Percentiles rank a stretch among this genome's conserved stretches.
phyloP scores from a whole-genome alignment of 2,329 filamentous ascomycete genomes.

The Exophiala oligosperma region DNA sequence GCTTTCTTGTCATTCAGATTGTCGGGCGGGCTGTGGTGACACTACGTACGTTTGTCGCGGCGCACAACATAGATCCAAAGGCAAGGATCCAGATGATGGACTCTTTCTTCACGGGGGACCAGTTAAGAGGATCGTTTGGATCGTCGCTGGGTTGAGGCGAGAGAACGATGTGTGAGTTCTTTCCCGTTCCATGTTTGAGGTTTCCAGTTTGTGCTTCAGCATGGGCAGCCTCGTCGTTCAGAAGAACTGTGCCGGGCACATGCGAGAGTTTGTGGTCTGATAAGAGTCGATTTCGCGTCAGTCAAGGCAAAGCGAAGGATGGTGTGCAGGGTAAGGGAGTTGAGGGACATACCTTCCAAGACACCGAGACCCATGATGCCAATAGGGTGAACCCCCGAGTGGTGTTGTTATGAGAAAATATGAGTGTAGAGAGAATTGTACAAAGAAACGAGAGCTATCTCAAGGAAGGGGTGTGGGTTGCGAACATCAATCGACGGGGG shows the following conservation, averaged over 20 bases:
- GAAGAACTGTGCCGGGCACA: background rate
- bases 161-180: constrained; percentile 22
- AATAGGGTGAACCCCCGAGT: too few species aligned
- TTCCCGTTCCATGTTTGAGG: constrained; percentile 34
- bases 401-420: too few species aligned
- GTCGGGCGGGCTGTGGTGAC: too few species aligned
- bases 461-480: too few species aligned
- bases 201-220: background rate
- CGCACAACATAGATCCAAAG: constrained; percentile 32
- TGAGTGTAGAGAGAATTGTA: too few species aligned
- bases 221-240: background rate
- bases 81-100: constrained; percentile 31
- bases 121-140: constrained; percentile 33
- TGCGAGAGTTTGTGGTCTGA: background rate
- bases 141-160: constrained; percentile 29
- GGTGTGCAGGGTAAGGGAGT: background rate
- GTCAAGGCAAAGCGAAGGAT: background rate
- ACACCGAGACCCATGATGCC: background rate
- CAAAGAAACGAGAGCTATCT: too few species aligned
- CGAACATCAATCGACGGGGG: too few species aligned
- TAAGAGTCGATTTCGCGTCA: background rate
- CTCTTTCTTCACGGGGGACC: constrained; percentile 14
- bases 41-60: constrained; percentile 24
- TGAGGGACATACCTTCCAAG: background rate
- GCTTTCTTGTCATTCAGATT: too few species aligned